phyloP scores from a whole-genome alignment of 2,329 filamentous ascomycete genomes.

The Aureobasidium sp. region DNA sequence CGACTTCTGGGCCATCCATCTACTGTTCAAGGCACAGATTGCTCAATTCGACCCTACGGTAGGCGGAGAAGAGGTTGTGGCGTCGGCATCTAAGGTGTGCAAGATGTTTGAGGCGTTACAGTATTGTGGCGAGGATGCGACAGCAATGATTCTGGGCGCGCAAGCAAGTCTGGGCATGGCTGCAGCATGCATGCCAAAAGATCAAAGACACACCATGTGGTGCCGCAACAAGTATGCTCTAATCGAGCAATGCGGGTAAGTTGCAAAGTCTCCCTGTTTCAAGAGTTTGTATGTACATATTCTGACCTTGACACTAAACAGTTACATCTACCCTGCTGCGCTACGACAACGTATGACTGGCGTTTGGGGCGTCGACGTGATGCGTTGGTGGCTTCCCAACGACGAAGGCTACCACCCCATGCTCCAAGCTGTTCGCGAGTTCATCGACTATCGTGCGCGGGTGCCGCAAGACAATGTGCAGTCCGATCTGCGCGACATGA shows the following conservation, averaged over 20 bases:
- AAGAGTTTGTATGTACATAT: neutral
- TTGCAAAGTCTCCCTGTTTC: conserved; percentile 14
- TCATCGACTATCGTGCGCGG: conserved; percentile 45
- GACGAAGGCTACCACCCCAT: conserved; percentile 67
- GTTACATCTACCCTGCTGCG: conserved; percentile 72
- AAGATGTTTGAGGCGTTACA: conserved; percentile 73
- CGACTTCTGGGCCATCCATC: conserved; percentile 68
- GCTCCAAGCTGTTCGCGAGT: conserved; percentile 66
- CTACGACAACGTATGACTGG: conserved; percentile 69
- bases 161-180: conserved; percentile 72
- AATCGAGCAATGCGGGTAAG: conserved; percentile 72
- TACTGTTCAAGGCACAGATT: conserved; percentile 72
- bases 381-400: conserved; percentile 83
- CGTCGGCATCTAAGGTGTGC: conserved; percentile 61
- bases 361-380: conserved; percentile 64
- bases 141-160: conserved; percentile 61
- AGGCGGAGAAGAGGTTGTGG: conserved; percentile 44
- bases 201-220: conserved; percentile 68
- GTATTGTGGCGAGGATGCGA: conserved; percentile 60
- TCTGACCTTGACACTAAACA: conserved; percentile 29
- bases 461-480: conserved; percentile 18
- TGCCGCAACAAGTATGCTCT: conserved; percentile 67
- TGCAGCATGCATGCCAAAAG: conserved; percentile 69
- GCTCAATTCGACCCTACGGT: conserved; percentile 41
- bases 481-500: conserved; percentile 26